A percentile compares a stretch with the other conserved stretches of the same genome.
phyloP scores from a whole-genome alignment of 2,329 filamentous ascomycete species.

The Bertia moriformis region DNA sequence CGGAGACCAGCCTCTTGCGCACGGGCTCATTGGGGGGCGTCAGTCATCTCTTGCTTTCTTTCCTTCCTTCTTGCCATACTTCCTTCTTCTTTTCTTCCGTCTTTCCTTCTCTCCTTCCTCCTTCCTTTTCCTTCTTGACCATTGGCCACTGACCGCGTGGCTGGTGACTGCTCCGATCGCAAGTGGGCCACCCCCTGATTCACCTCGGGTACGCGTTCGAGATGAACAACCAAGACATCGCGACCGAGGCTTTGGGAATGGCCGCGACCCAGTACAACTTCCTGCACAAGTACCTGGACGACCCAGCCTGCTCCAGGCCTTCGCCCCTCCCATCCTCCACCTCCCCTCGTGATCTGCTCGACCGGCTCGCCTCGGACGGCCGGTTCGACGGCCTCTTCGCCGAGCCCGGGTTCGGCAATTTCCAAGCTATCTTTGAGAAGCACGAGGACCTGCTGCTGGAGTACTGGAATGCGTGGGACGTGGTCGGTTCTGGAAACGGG shows the following conservation, averaged over 20 bases:
- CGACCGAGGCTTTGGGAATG: conserved; percentile 73
- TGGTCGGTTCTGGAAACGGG: conserved; percentile 45
- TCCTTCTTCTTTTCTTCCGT: conserved; percentile 3
- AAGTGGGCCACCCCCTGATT: conserved; percentile 86
- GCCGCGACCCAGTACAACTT: conserved; percentile 41
- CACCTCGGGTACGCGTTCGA: conserved; percentile 92
- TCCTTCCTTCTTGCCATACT: conserved; percentile 2
- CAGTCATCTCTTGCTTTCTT: conserved; percentile 25
- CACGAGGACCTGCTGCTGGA: conserved; percentile 61
- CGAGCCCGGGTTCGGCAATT: conserved; percentile 41
- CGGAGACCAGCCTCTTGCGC: conserved; percentile 63
- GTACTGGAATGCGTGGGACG: conserved; percentile 92
- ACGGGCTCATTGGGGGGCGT: conserved; percentile 68
- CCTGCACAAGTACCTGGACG: conserved; percentile 56
- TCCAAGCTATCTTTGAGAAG: conserved; percentile 52
- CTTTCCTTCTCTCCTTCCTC: conserved; percentile 2
- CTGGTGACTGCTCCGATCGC: conserved; percentile 12
- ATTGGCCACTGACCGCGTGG: too few species aligned
- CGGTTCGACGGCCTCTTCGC: conserved; percentile 55
- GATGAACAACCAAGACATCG: conserved; percentile 69
- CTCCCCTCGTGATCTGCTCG: conserved; percentile 56
- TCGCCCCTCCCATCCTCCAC: conserved; percentile 41
- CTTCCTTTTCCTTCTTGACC: neutral
- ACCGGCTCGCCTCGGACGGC: conserved; percentile 53
- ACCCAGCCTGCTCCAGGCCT: conserved; percentile 54